Percentiles rank a stretch among this genome's conserved stretches.
phyloP scores from a whole-genome alignment of 2,329 filamentous ascomycete species.

The Cladosporium sp. region DNA sequence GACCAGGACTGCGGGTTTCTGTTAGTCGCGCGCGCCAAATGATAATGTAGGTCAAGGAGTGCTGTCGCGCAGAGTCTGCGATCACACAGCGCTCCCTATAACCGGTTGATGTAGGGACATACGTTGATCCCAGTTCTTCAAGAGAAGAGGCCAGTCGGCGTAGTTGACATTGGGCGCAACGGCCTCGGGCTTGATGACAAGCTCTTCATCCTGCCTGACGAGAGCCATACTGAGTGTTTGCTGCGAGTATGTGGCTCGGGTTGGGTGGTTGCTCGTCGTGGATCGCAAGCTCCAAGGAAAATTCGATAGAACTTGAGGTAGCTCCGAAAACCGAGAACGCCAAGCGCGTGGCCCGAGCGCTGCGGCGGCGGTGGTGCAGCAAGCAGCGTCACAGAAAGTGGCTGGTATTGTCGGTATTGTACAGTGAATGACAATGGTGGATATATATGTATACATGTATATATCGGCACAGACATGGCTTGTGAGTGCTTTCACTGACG shows the following conservation, averaged over 20 bases:
- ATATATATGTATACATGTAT: too few species aligned
- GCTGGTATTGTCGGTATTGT: background rate
- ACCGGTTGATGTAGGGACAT: slow-evolving; percentile 36
- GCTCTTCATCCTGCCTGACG: slow-evolving; percentile 58
- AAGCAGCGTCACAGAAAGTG: background rate
- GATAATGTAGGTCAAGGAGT: slow-evolving; percentile 14
- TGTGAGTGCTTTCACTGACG: too few species aligned
- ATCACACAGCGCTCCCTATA: slow-evolving; percentile 1
- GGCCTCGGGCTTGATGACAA: slow-evolving; percentile 89
- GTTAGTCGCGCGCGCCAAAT: slow-evolving; percentile 6
- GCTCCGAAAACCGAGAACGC: slow-evolving; percentile 1
- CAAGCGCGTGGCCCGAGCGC: background rate
- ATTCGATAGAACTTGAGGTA: background rate
- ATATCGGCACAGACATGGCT: too few species aligned
- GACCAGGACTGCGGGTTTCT: slow-evolving; percentile 64
- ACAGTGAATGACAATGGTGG: background rate
- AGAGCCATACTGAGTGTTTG: slow-evolving; percentile 24
- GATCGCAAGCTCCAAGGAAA: background rate
- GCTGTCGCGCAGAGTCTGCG: background rate
- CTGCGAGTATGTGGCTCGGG: background rate
- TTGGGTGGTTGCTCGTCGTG: background rate
- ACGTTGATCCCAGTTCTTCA: slow-evolving; percentile 96
- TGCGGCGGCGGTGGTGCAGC: background rate
- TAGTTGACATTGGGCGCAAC: slow-evolving; percentile 74
- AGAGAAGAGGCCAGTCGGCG: slow-evolving; percentile 84